Evolutionary conservation across 2,329 filamentous ascomycete species (phyloP), one percentile per base, ranked within the genome.

Genomic region (Phaeosphaeria sp.): DNA sequence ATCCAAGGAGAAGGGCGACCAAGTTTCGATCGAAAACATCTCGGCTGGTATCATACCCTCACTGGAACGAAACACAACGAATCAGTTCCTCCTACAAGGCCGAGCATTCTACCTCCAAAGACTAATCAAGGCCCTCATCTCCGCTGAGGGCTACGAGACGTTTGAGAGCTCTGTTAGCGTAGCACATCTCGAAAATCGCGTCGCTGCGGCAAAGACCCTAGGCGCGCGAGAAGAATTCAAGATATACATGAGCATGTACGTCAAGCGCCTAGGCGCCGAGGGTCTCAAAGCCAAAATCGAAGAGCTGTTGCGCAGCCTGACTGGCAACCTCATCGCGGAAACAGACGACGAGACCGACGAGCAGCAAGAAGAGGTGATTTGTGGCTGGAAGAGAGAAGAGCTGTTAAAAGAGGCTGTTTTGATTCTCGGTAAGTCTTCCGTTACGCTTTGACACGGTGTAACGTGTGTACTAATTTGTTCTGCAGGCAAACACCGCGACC

Each of bases 201-300:
- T 99, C 46, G 94, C 95, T 2, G 96, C 92, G 3, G 92, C 95
- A 0, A 80, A 96, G 72, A 90, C 92, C 58, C 81, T 99, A 0
- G 91, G 90, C 3, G 90, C 95, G 0, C 90, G 88, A 67, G 93
- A 98, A 57, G 95, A 99, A 75, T 99, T 98, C 79, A 88, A 92
- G 56, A 83, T 97, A 1, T 98, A 98, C 72, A 81, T 99, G n/a
- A 90, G 93, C 71, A 98, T 98, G 93, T 99, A 99, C 72, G 94
- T 93, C 3, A 98, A 97, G 80, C 89, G 95, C 0, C 86, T 99
- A 6, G 95, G 95, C 1, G 92, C 93, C 0, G 96, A 99, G 76
- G 93, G 93, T 0, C 81, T 94, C 51, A 88, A 90, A 66, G 84
- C 87, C 55, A 99, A 99, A 79, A 93, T 97, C 1, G 94, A 98